Conservation (phyloP, 2,329 filamentous ascomycete genomes). For the Escovopsis sp. region DNA sequence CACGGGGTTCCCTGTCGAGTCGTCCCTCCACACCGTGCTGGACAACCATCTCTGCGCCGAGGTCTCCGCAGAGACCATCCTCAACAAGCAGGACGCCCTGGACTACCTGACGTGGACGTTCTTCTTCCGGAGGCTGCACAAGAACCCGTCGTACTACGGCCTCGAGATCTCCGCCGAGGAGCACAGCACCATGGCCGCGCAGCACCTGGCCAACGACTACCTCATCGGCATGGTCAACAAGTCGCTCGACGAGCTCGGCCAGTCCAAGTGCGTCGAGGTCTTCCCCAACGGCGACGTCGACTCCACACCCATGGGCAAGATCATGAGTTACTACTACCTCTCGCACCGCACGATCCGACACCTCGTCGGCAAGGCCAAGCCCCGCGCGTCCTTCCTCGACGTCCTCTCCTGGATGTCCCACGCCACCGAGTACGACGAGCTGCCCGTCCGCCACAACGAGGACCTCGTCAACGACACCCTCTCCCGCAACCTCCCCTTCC, state of each 20-base stretch:
- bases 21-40: slow-evolving; percentile 85
- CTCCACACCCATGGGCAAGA: slow-evolving; percentile 82
- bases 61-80: slow-evolving; percentile 81
- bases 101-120: slow-evolving; percentile 99
- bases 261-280: slow-evolving; percentile 71
- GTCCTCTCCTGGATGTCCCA: slow-evolving; percentile 84
- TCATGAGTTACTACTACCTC: slow-evolving; percentile 98
- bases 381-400: slow-evolving; percentile 63
- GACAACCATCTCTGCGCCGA: slow-evolving; percentile 96
- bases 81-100: slow-evolving; percentile 89
- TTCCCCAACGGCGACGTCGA: slow-evolving; percentile 82
- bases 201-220: slow-evolving; percentile 80
- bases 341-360: slow-evolving; percentile 89
- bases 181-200: slow-evolving; percentile 74
- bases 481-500: slow-evolving; percentile 60
- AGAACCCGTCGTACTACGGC: slow-evolving; percentile 97
- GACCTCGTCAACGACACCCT: slow-evolving; percentile 92
- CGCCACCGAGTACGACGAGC: slow-evolving; percentile 91
- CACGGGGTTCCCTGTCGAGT: slow-evolving; percentile 95
- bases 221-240: slow-evolving; percentile 88
- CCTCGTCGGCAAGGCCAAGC: slow-evolving; percentile 62
- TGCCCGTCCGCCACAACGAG: slow-evolving; percentile 95
- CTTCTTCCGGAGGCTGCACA: slow-evolving; percentile 93
- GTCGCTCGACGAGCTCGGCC: slow-evolving; percentile 66
- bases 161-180: slow-evolving; percentile 87